phyloP scores from a whole-genome alignment of 257 asterid species.

The Ballota nigra region DNA sequence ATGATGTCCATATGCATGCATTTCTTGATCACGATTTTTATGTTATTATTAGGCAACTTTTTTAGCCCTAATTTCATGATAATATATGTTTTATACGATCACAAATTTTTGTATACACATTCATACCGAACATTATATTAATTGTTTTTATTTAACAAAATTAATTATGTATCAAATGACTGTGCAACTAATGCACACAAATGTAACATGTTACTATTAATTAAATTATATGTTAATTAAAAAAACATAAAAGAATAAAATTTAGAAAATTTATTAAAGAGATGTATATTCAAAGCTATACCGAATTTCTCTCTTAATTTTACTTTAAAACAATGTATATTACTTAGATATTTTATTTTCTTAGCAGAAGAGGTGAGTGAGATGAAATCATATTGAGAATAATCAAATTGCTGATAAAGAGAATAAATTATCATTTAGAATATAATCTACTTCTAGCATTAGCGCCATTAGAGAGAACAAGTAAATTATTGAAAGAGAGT shows the following conservation, averaged over 20 bases:
- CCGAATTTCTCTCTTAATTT: background rate
- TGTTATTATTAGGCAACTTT: slow-evolving; percentile 1
- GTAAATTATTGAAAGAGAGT: too few species aligned
- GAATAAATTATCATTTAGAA: background rate
- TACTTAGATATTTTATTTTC: background rate
- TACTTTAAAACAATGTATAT: too few species aligned
- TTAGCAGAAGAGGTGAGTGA: background rate
- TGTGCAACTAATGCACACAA: too few species aligned
- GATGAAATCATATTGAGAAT: background rate
- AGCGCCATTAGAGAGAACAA: background rate
- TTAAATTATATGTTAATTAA: too few species aligned
- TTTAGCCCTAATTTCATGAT: background rate
- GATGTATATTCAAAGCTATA: background rate
- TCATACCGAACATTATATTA: too few species aligned
- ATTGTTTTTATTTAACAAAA: too few species aligned
- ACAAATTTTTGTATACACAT: too few species aligned
- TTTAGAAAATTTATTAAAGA: too few species aligned
- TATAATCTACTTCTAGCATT: background rate
- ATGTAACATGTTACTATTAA: too few species aligned
- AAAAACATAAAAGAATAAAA: too few species aligned
- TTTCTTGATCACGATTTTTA: slow-evolving; percentile 24
- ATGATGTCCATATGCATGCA: slow-evolving; percentile 28
- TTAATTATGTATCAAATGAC: too few species aligned
- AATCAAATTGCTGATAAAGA: background rate
- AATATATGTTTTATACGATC: too few species aligned